Conservation (phyloP, 306 rosid species). For the Abrus precatorius region DNA sequence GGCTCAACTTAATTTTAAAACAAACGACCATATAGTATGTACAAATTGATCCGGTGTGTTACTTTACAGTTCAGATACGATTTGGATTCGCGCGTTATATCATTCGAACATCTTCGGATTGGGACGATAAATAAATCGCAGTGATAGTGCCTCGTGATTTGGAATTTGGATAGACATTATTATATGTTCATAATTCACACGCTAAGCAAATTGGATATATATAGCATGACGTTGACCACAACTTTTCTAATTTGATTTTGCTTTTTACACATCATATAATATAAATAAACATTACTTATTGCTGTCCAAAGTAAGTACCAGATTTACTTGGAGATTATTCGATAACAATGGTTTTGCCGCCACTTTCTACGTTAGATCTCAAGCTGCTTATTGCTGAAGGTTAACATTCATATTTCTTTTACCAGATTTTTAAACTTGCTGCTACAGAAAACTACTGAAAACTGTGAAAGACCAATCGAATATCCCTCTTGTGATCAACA, state of each 20-base stretch:
- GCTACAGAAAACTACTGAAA: neutral
- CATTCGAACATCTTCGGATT: neutral
- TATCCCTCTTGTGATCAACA: neutral
- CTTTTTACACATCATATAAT: neutral
- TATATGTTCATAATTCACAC: conserved; percentile 20
- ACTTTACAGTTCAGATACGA: conserved; percentile 23
- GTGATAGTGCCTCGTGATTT: conserved; percentile 25
- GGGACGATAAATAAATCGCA: neutral
- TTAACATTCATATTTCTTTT: neutral
- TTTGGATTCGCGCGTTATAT: neutral
- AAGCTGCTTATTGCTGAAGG: neutral
- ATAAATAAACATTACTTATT: neutral
- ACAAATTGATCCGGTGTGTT: neutral
- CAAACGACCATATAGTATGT: too few relatives aligned
- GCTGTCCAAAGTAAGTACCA: neutral
- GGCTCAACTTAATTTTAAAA: too few relatives aligned
- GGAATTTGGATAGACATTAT: conserved; percentile 37
- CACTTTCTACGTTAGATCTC: neutral
- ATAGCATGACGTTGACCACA: conserved; percentile 30
- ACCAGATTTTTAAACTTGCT: neutral
- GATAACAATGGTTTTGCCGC: neutral
- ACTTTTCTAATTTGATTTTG: conserved; percentile 30
- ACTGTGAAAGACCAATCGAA: neutral
- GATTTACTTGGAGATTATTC: neutral
- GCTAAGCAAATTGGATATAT: conserved; percentile 33